These are phyloP conservation scores for Akanthomyces uredinophilus DNA, from an alignment of 2,329 filamentous ascomycete species.

Conservation along the genomic window DNA sequence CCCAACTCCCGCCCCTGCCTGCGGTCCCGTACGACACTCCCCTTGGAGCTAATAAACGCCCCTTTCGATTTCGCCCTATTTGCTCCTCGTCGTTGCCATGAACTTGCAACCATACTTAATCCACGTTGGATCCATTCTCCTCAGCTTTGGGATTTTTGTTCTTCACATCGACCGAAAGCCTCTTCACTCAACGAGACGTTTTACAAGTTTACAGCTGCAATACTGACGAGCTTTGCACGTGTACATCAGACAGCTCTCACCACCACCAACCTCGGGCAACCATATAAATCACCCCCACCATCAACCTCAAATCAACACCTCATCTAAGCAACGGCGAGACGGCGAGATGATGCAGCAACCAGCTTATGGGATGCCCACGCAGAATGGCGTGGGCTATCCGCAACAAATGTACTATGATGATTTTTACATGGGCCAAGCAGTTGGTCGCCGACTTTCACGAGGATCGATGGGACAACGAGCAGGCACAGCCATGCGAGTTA, in stretches of 20 bases:
- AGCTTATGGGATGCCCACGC: conserved; percentile 12
- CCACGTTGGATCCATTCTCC: conserved; percentile 6
- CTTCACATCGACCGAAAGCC: not conserved
- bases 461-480: conserved; percentile 45
- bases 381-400: conserved; percentile 3
- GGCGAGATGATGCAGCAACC: conserved; percentile 16
- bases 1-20: conserved; percentile 2
- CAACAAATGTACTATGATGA: conserved; percentile 41
- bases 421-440: conserved; percentile 47
- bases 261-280: not conserved
- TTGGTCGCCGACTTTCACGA: conserved; percentile 43
- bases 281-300: conserved; percentile 10
- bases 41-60: conserved; percentile 10
- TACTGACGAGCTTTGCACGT: not conserved
- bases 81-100: conserved; percentile 12
- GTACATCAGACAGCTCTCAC: not conserved
- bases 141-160: not conserved
- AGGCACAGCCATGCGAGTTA: conserved; percentile 51
- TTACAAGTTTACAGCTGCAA: not conserved
- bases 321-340: conserved; percentile 6
- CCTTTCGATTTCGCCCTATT: conserved; percentile 14
- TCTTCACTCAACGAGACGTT: not conserved
- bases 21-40: conserved; percentile 7
- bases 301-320: not conserved
- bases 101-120: conserved; percentile 14